Base-by-base conservation (phyloP, 75 land plant species). In the Ceratopteris richardii region DNA sequence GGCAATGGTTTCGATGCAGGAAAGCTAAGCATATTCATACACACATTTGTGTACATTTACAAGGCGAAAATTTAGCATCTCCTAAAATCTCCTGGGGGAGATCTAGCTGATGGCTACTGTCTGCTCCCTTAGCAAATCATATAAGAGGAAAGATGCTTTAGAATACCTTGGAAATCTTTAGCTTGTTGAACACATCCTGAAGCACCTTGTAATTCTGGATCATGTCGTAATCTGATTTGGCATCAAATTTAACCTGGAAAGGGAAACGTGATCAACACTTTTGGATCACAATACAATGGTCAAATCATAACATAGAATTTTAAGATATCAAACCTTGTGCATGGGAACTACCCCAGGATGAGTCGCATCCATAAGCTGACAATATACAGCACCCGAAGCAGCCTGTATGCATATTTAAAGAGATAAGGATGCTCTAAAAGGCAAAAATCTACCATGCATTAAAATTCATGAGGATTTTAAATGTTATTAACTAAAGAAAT, bases 121-220 rank as follows among this genome's bases (percentile, higher is more conserved):
- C n/a, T n/a, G n/a, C n/a, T n/a, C n/a, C n/a, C n/a, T n/a, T n/a
- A n/a, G n/a, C n/a, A n/a, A n/a, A n/a, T n/a, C n/a, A n/a, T n/a
- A n/a, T n/a, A n/a, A n/a, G n/a, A n/a, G n/a, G n/a, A n/a, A n/a
- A n/a, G n/a, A n/a, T n/a, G n/a, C n/a, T n/a, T n/a, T n/a, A n/a
- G n/a, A n/a, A 11, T 47, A 88, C 94, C 94, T 82, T 89, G 20
- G 60, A 68, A 50, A 91, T 84, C 64, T 91, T 91, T 29, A 91
- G 81, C 76, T 85, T 91, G 63, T 88, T 91, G 64, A 91, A 91
- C 18, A 84, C 89, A 19, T 91, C 89, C 60, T 91, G 71, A 21
- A 69, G 71, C 16, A 69, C 47, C 56, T 69, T 69, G 30, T 69
- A 69, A 57, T 69, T 69, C 36, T 69, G 71, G 29, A 69, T 69